Conservation (phyloP, 352 stramenopile genomes). For the Pythium sukuiense region DNA sequence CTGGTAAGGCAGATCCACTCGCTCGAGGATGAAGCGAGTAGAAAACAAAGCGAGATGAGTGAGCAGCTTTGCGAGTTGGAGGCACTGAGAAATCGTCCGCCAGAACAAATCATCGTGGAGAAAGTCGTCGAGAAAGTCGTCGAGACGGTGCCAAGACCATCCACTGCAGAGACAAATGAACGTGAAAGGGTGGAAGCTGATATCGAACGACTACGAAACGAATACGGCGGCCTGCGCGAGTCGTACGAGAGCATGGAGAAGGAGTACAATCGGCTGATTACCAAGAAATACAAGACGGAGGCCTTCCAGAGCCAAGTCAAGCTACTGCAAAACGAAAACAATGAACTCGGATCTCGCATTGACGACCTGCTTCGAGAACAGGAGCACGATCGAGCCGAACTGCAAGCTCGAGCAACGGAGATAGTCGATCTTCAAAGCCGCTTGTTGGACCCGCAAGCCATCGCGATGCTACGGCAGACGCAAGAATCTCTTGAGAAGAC, state of each 20-base stretch:
- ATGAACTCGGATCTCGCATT: constrained; percentile 42
- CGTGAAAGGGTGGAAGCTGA: constrained; percentile 25
- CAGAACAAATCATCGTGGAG: not conserved
- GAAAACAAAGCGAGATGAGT: not conserved
- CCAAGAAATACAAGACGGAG: constrained; percentile 76
- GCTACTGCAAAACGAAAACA: constrained; percentile 68
- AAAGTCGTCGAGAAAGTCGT: constrained; percentile 20
- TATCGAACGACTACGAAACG: constrained; percentile 33
- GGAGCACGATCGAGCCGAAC: constrained; percentile 42
- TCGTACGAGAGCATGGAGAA: constrained; percentile 31
- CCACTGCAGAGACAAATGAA: constrained; percentile 15
- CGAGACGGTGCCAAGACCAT: not conserved
- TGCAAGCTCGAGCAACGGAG: constrained; percentile 39
- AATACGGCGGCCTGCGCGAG: constrained; percentile 30
- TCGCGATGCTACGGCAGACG: constrained; percentile 52
- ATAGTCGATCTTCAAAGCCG: constrained; percentile 48
- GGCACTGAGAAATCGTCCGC: not conserved
- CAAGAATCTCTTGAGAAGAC: constrained; percentile 72
- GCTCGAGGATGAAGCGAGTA: constrained; percentile 20
- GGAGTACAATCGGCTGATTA: constrained; percentile 58
- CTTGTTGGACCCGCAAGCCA: constrained; percentile 48
- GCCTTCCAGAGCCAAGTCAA: constrained; percentile 70
- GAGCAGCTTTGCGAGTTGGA: not conserved
- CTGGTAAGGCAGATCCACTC: not conserved
- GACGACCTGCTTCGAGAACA: constrained; percentile 51